phyloP scores from a whole-genome alignment of 1,284 basidiomycete genomes.

The Puccinia polysora region DNA sequence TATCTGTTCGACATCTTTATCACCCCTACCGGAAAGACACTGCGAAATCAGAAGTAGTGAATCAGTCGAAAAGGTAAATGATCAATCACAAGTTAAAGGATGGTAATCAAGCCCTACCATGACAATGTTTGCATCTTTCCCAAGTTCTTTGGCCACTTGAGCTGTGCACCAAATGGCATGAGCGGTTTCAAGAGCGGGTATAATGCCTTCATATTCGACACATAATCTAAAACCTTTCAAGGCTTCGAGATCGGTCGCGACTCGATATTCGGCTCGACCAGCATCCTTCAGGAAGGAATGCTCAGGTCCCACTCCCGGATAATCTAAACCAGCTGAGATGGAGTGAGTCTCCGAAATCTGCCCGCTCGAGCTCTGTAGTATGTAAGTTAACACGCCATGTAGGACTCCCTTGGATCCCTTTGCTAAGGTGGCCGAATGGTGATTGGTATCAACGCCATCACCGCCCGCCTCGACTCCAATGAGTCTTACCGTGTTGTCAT shows the following conservation, averaged over 20 bases:
- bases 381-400: conserved; percentile 91
- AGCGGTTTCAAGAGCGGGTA: conserved; percentile 90
- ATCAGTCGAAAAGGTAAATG: too few species aligned
- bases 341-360: conserved; percentile 97
- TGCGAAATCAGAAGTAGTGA: background rate
- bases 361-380: conserved; percentile 73
- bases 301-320: conserved; percentile 85
- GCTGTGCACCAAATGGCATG: conserved; percentile 93
- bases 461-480: conserved; percentile 94
- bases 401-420: conserved; percentile 88
- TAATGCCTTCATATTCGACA: conserved; percentile 93
- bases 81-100: background rate
- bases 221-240: conserved; percentile 84
- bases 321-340: conserved; percentile 88
- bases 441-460: conserved; percentile 66
- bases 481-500: conserved; percentile 72
- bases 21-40: conserved; percentile 76
- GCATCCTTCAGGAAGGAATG: conserved; percentile 94
- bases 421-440: conserved; percentile 85
- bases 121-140: conserved; percentile 80
- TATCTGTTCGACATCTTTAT: conserved; percentile 72
- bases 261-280: conserved; percentile 85
- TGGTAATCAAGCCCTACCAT: conserved; percentile 57
- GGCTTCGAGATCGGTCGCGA: conserved; percentile 88
- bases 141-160: conserved; percentile 74